A percentile compares a stretch with the other conserved stretches of the same genome.
Evolutionary conservation across 2,329 filamentous ascomycete species (phyloP).

Genomic region (Aspergillus japonicus): DNA sequence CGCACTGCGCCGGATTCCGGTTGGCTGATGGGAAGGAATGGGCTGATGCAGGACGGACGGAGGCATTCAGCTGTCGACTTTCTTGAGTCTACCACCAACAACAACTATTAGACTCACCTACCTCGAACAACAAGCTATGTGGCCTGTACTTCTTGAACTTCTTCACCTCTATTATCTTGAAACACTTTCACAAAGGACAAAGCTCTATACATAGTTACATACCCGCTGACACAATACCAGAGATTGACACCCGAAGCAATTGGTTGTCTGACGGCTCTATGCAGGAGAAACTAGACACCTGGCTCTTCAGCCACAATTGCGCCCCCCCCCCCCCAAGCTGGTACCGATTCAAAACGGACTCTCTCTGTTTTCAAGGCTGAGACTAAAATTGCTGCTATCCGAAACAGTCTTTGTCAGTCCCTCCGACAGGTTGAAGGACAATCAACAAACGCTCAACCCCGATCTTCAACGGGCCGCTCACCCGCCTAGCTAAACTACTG

Average conservation of each 20-base stretch:
- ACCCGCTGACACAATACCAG: background rate
- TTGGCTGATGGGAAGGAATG: conserved; percentile 15
- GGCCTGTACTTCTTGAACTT: background rate
- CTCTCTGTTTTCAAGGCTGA: background rate
- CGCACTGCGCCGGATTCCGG: conserved; percentile 16
- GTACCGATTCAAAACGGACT: background rate
- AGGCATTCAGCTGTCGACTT: conserved; percentile 8
- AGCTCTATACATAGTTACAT: background rate
- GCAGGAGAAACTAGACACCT: conserved; percentile 2
- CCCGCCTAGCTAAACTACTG: background rate
- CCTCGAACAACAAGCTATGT: background rate
- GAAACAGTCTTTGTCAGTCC: background rate
- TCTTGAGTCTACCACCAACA: conserved; percentile 12
- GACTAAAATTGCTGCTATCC: background rate
- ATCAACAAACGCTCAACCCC: background rate
- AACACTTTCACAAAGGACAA: background rate
- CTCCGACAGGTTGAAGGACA: background rate
- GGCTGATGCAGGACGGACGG: background rate
- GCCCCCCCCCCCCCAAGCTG: background rate
- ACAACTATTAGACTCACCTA: background rate
- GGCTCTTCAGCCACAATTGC: conserved; percentile 6
- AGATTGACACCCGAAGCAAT: background rate
- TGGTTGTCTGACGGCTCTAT: background rate
- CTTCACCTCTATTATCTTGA: background rate
- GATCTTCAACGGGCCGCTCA: background rate